Evolutionary conservation across 2,329 filamentous ascomycete genomes (phyloP).

Genomic region (Fusarium sp.): DNA sequence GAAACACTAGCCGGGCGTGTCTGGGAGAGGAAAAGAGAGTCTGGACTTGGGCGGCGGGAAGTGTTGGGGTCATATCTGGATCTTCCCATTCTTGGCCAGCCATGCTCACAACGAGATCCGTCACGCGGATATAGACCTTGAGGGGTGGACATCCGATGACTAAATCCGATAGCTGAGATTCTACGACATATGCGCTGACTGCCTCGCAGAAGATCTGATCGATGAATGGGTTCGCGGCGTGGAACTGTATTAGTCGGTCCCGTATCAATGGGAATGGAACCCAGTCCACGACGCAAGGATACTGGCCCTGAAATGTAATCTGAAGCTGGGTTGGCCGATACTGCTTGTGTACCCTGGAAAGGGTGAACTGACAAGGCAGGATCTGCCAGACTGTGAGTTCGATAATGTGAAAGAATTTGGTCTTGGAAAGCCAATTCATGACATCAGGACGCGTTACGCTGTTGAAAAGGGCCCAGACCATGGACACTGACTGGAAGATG

Average conservation of each 20-base stretch:
- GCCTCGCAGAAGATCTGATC: background rate
- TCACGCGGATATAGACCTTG: background rate
- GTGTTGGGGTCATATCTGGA: background rate
- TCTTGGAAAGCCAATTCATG: background rate
- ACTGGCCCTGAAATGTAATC: background rate
- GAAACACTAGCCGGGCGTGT: background rate
- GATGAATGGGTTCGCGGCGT: background rate
- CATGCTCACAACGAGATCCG: background rate
- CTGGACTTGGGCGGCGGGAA: background rate
- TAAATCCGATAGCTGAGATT: background rate
- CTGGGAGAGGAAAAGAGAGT: background rate
- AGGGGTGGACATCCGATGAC: background rate
- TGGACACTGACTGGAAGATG: background rate
- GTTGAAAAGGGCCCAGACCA: background rate
- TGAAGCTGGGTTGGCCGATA: background rate
- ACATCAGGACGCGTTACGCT: background rate
- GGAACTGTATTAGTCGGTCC: background rate
- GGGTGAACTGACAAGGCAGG: background rate
- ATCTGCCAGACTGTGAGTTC: background rate
- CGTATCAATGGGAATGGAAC: background rate
- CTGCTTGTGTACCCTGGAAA: background rate
- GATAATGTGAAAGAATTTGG: background rate
- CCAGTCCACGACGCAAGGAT: background rate
- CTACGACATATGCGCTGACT: background rate
- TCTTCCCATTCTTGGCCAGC: background rate